These are phyloP conservation scores for Ogataea nakhonphanomensis DNA, from an alignment of 805 yeast species.

Conservation along the genomic window DNA sequence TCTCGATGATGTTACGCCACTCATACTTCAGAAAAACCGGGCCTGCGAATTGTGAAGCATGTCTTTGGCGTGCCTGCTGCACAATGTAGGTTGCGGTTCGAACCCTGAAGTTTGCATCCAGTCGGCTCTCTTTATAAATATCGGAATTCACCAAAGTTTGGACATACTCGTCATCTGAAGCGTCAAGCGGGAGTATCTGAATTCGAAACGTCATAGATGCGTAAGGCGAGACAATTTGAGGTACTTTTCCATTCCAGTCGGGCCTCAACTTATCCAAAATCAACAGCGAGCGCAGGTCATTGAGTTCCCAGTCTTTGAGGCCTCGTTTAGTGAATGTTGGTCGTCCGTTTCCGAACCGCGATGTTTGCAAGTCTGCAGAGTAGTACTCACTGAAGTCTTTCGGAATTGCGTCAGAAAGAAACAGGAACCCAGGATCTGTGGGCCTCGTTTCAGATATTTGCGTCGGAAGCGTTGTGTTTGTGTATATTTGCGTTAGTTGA, in stretches of 20 bases:
- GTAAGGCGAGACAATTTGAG: conserved; percentile 36
- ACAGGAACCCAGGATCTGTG: conserved; percentile 13
- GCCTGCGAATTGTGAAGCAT: conserved; percentile 30
- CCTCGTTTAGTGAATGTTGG: conserved; percentile 62
- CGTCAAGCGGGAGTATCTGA: conserved; percentile 49
- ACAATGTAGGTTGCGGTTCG: conserved; percentile 65
- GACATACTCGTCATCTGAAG: conserved; percentile 47
- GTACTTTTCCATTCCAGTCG: conserved; percentile 55
- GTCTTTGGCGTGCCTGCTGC: conserved; percentile 51
- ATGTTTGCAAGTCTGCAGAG: conserved; percentile 49
- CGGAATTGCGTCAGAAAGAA: conserved; percentile 53
- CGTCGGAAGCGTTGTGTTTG: conserved; percentile 26
- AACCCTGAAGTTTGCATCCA: conserved; percentile 49
- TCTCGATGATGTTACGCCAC: conserved; percentile 74
- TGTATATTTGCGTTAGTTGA: conserved; percentile 27
- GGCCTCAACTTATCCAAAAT: conserved; percentile 48
- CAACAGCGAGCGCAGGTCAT: conserved; percentile 63
- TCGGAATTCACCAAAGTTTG: conserved; percentile 53
- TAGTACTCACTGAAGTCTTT: conserved; percentile 51
- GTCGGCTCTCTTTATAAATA: conserved; percentile 60
- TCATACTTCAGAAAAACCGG: conserved; percentile 38
- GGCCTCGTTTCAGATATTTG: conserved; percentile 4
- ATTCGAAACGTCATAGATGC: conserved; percentile 42
- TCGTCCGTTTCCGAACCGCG: conserved; percentile 53
- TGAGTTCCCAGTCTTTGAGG: conserved; percentile 66